Evolutionary conservation across 768 basidiomycete genomes (phyloP), one percentile per base, ranked within the genome.

Genomic region (Rhizopogon roseolus): DNA sequence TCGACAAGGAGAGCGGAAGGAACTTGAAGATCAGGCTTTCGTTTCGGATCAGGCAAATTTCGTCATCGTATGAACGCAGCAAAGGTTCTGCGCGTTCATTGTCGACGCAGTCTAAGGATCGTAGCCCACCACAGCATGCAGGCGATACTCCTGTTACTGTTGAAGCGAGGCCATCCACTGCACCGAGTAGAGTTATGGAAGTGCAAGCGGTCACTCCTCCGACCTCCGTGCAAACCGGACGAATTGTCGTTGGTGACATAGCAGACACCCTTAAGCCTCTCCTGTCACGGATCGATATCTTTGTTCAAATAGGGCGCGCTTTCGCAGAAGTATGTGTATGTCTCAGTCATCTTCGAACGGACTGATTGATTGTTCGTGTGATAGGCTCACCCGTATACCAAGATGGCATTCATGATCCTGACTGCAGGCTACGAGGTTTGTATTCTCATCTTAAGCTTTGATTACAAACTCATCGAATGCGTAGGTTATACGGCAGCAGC

Each of bases 351-450:
- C 17, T 41, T 17, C 19, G 19, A 19, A 19, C 40, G 10, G 19
- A 22, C 22, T 17, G 17, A 22, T 41, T 19, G 10, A 19, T 41
- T 41, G 9, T 22, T 19, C 40, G 7, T 22, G 19, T 41, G 19
- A 8, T 40, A 51, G 50, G 40, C 40, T 41, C 53, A 54, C 16
- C 53, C 53, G 11, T 54, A 54, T 14, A 40, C 46, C 6, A 54
- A 54, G 29, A 41, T 41, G 36, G 50, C 50, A 16, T 39, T 37
- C 37, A 51, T 19, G 22, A 28, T 51, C 7, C 25, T 51, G 19
- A 27, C 22, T 16, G 38, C 40, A n/a, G 40, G 28, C n/a, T 14
- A 39, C 11, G 22, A 51, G 37, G 50, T 32, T 16, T 41, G 40
- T 41, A 22, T 41, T 19, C 19, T 17, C 10, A 41, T 5, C 17